Evolutionary conservation across 805 yeast genomes (phyloP).

Genomic region (Sugiyamaella chiloensis): DNA sequence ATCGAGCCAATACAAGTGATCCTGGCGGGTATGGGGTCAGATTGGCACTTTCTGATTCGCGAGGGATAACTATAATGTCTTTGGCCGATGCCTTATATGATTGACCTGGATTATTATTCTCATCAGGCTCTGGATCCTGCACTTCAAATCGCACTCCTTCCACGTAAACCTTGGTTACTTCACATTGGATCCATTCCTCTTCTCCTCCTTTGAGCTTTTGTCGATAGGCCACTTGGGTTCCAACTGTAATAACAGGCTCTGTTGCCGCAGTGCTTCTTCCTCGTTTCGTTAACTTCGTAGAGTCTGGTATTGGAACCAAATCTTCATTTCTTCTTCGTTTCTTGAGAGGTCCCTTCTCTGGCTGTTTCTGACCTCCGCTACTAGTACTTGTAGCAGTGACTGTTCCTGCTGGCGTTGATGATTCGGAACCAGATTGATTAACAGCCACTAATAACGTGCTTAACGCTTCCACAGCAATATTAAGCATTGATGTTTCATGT

Average conservation of each 20-base stretch:
- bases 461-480: constrained; percentile 10
- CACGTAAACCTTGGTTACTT: constrained; percentile 69
- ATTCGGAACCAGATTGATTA: constrained; percentile 5
- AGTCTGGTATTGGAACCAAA: neutral
- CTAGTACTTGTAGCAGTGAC: neutral
- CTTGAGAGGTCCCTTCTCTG: constrained; percentile 6
- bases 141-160: constrained; percentile 82
- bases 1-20: constrained; percentile 81
- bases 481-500: constrained; percentile 10
- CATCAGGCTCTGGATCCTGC: constrained; percentile 98
- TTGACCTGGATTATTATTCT: constrained; percentile 82
- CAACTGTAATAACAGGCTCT: constrained; percentile 28
- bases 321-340: constrained; percentile 17
- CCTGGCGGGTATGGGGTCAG: constrained; percentile 62
- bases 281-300: constrained; percentile 9
- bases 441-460: constrained; percentile 4
- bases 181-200: constrained; percentile 95
- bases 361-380: no score
- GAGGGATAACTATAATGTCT: constrained; percentile 67
- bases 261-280: constrained; percentile 6
- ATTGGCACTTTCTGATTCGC: constrained; percentile 35
- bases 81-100: constrained; percentile 77
- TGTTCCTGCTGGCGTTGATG: neutral
- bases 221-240: constrained; percentile 86
- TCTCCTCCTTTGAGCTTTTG: constrained; percentile 59